Evolutionary conservation across 2,329 filamentous ascomycete genomes (phyloP).

Genomic region (Phyllosticta citrichinensis): DNA sequence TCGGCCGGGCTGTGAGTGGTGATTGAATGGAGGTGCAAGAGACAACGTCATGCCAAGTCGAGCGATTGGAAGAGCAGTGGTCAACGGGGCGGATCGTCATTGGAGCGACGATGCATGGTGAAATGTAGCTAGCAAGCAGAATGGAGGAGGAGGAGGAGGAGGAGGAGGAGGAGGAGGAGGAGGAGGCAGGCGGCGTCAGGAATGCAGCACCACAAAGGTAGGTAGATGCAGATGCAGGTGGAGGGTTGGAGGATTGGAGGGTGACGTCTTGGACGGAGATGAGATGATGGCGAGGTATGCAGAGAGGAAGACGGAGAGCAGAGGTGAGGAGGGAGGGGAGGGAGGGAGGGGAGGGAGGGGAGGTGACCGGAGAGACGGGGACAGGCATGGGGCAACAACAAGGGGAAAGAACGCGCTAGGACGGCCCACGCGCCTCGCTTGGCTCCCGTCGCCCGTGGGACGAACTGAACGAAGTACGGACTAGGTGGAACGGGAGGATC

Average conservation of each 20-base stretch:
- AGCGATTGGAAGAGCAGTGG: background rate
- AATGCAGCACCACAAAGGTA: background rate
- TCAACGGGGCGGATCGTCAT: background rate
- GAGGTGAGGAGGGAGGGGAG: too few relatives aligned
- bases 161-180: too few relatives aligned
- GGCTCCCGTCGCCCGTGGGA: background rate
- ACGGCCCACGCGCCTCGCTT: background rate
- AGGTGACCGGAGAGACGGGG: too few relatives aligned
- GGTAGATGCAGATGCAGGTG: background rate
- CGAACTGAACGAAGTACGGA: too few relatives aligned
- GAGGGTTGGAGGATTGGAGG: too few relatives aligned
- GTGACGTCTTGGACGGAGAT: background rate
- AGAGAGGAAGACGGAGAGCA: background rate
- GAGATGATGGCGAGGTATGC: background rate
- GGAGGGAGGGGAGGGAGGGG: too few relatives aligned
- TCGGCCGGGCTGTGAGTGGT: background rate
- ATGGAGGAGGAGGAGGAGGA: background rate
- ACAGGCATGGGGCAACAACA: background rate
- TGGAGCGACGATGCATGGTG: background rate
- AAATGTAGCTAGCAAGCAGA: background rate
- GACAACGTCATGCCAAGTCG: background rate
- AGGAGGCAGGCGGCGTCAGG: background rate
- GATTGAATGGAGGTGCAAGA: background rate
- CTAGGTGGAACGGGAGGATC: background rate
- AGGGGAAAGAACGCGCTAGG: background rate